Evolutionary conservation across 2,329 filamentous ascomycete species (phyloP), one percentile per base, ranked within the genome.

Genomic region (Claviceps sp.): DNA sequence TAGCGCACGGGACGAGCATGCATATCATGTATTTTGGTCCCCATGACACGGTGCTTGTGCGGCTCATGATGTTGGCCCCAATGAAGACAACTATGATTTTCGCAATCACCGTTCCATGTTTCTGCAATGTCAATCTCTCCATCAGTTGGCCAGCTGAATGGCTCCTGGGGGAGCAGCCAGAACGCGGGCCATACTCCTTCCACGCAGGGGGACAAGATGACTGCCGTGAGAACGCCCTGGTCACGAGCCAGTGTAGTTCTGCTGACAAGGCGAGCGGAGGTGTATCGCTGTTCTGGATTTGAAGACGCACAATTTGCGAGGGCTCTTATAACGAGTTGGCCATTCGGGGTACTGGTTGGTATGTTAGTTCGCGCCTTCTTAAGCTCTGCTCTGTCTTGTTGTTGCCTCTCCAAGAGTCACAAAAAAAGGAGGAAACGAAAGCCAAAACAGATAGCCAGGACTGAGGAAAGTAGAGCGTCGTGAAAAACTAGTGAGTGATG

Each of bases 101-200:
- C 66, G 37, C 62, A 60, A 53, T 79, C 74, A 17, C 72, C 77
- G 55, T 81, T 80, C 78, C 78, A 82, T n/a, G 69, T 74, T 63
- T 82, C 78, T 42, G 77, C 73, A 46, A 82, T 77, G 60, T 82
- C 78, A 13, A 82, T 66, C 60, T 82, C 78, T 51, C 78, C 78
- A 54, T 82, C 78, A 0, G 64, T 70, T 0, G 78, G 78, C 78
- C 78, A 82, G 0, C 64, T 62, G 57, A 80, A 81, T 0, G 78
- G 78, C 56, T 81, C 75, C 36, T 69, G 62, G 0, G 78, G 78
- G 5, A 82, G 65, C 50, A 81, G 70, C 78, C 78, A 82, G 58
- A 80, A 80, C 0, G 78, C 78, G 1, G 78, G 78, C 78, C 78
- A 82, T 46, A 82, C 74, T 4, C 78, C 78, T 2, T 66, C 60